Base-by-base conservation (phyloP, 257 asterid species). In the Solanum bukasovii region DNA sequence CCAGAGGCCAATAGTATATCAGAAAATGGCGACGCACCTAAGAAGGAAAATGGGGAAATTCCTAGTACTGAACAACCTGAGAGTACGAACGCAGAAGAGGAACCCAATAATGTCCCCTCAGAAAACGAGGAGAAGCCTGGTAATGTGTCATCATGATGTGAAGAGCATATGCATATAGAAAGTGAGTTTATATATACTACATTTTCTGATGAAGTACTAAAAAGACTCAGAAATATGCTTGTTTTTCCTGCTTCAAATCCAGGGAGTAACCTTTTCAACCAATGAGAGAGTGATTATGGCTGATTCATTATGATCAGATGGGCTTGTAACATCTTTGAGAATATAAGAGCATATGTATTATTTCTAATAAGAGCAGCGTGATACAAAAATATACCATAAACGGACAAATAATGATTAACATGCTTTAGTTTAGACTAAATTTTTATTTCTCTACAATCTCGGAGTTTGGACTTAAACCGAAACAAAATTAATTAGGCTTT, bases 11-110 rank as follows among this genome's bases (percentile, higher is more conserved):
- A 91, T 84, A 90, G 65, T 68, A 87, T 85, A 81, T 84, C 95
- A 27, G 96, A 94, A 87, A 96, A 95, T 8, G 98, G 99, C n/a
- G 89, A 87, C 82, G 35, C n/a, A 77, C 93, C 94, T 56, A 68
- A 72, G 34, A 90, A 85, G 65, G 98, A 94, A 89, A 94, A 94
- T 29, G 98, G 98, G 37, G 92, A 40, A 34, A 73, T 40, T 29
- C 92, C 91, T 37, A 65, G 70, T 63, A 86, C 88, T 70, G 96
- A 92, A 77, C 92, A 92, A 78, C 89, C 93, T 1, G 89, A 87
- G 13, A 92, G 95, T 86, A 93, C 86, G 13, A 83, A 84, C 79
- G 27, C 90, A 59, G 95, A 91, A 85, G 88, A 88, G 61, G 94
- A 92, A 86, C 91, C 65, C 87, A 81, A 78, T 40, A 44, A 83